Evolutionary conservation across 768 basidiomycete species (phyloP).

Genomic region (Suillus spraguei): DNA sequence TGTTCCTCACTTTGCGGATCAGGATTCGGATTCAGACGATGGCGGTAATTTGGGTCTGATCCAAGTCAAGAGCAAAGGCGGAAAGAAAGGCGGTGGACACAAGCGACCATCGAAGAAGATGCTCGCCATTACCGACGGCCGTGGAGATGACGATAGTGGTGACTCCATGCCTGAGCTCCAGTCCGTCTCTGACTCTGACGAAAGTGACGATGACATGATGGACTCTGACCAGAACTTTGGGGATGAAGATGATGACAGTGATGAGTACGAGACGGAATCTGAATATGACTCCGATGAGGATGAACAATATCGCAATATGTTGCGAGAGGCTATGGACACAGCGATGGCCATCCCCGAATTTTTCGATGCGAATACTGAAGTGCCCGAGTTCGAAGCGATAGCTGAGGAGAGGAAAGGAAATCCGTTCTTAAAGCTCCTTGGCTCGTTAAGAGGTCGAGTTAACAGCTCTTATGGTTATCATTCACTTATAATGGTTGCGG

Average conservation of each 20-base stretch:
- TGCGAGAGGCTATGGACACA: conserved; percentile 74
- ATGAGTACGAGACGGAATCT: conserved; percentile 39
- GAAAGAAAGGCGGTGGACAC: conserved; percentile 19
- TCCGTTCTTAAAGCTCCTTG: conserved; percentile 77
- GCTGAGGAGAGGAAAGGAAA: conserved; percentile 64
- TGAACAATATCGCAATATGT: conserved; percentile 59
- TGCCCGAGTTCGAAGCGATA: conserved; percentile 46
- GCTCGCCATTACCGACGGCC: conserved; percentile 54
- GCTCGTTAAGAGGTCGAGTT: conserved; percentile 66
- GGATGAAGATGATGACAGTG: conserved; percentile 38
- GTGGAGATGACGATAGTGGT: conserved; percentile 41
- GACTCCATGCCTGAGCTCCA: conserved; percentile 70
- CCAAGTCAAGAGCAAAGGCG: conserved; percentile 15
- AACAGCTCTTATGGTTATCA: background rate
- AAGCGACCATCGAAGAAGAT: conserved; percentile 39
- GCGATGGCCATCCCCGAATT: conserved; percentile 60
- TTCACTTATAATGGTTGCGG: conserved; percentile 8
- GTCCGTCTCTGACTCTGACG: conserved; percentile 63
- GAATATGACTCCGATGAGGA: conserved; percentile 71
- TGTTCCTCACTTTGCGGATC: conserved; percentile 23
- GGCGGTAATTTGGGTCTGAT: conserved; percentile 12
- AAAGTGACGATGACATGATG: conserved; percentile 37
- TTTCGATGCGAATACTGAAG: conserved; percentile 49
- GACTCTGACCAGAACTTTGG: conserved; percentile 34
- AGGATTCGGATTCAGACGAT: conserved; percentile 28